Base-by-base conservation (phyloP, 352 stramenopile species). In the Aphanomyces invadans region DNA sequence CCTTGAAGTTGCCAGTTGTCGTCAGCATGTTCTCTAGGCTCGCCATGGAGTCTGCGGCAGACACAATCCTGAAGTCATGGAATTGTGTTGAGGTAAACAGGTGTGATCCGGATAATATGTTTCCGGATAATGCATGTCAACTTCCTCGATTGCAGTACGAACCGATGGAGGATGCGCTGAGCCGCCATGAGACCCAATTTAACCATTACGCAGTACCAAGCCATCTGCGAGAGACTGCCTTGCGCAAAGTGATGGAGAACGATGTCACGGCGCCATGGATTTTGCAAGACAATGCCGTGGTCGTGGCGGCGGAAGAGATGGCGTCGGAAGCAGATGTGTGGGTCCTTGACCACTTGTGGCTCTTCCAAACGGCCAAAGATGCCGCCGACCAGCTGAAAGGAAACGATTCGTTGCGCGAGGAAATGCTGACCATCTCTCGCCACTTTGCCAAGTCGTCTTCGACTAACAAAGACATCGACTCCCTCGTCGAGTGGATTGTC, bases 101-200 rank as follows among this genome's bases (percentile, higher is more conserved):
- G 10, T n/a, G n/a, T 54, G 10, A 54, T 54, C 46, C 46, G 46
- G 46, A 54, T 23, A 54, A 3, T 23, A 54, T 23, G n/a, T 25
- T 42, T 42, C 36, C 36, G 36, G 36, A 42, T 42, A 42, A 42
- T 15, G 36, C 36, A 42, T 42, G 36, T 42, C 36, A 42, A 7
- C 15, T 42, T 42, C 15, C 15, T 15, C 36, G 15, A 42, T n/a
- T n/a, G n/a, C n/a, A n/a, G n/a, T n/a, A n/a, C 46, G 2, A 7
- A 10, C 19, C 19, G 19, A 62, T 62, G 53, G 55, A 63, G 0
- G 55, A 63, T 29, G 23, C 33, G n/a, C 17, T 82, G 5, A 51
- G 54, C 62, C 68, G 73, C 46, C 77, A 85, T 55, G 56, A 73
- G 32, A 68, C 75, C 39, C 77, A 82, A 61, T 61, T 85, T 3